These are phyloP conservation scores for Pleurotus cornucopiae DNA, from an alignment of 768 basidiomycete genomes.

Conservation along the genomic window DNA sequence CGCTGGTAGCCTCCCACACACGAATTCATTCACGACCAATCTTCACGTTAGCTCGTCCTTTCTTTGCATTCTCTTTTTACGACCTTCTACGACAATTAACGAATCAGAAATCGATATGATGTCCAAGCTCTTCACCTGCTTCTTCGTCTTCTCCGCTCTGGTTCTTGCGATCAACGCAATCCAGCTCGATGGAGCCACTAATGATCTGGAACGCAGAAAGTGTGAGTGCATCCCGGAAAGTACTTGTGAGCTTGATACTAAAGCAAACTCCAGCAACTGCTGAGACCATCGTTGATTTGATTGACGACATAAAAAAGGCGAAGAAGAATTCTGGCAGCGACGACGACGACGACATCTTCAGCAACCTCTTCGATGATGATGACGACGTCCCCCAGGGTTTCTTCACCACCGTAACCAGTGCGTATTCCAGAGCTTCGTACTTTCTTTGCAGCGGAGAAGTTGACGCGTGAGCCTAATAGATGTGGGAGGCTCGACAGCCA, in stretches of 20 bases:
- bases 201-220: neutral
- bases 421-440: neutral
- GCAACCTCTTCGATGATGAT: constrained; percentile 1
- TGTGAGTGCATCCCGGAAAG: neutral
- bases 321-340: constrained; percentile 8
- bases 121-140: constrained; percentile 5
- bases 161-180: neutral
- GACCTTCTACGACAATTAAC: constrained; percentile 5
- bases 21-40: constrained; percentile 15
- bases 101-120: neutral
- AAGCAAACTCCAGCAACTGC: neutral
- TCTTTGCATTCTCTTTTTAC: constrained; percentile 3
- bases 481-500: constrained; percentile 4
- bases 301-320: constrained; percentile 17
- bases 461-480: neutral
- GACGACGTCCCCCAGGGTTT: neutral
- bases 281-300: constrained; percentile 15
- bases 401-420: constrained; percentile 4
- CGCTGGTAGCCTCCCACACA: constrained; percentile 15
- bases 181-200: neutral
- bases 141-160: constrained; percentile 1
- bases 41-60: constrained; percentile 10
- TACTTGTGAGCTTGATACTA: too few species aligned
- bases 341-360: constrained; percentile 2
- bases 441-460: neutral